A percentile compares a stretch with the other conserved stretches of the same genome.
These are phyloP conservation scores for Dryas alaskensis DNA, from an alignment of 306 rosid species.

Conservation along the genomic window DNA sequence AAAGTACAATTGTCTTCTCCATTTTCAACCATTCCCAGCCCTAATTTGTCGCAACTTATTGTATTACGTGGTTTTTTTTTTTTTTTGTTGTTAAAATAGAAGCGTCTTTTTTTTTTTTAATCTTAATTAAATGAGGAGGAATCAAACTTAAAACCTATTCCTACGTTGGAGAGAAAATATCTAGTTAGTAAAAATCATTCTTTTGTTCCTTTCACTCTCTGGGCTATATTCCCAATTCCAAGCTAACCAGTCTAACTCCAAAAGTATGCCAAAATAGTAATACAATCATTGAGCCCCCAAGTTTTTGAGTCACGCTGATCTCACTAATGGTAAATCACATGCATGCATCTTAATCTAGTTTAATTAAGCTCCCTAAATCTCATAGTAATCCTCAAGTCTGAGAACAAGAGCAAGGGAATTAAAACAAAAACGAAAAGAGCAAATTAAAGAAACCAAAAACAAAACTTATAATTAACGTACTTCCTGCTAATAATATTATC, in stretches of 20 bases:
- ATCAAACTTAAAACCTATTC: too few relatives aligned
- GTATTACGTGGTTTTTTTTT: too few relatives aligned
- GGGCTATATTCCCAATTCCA: not conserved
- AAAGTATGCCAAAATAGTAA: not conserved
- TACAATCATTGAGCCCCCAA: not conserved
- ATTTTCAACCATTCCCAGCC: too few relatives aligned
- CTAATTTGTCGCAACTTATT: too few relatives aligned
- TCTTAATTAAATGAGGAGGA: too few relatives aligned
- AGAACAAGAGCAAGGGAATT: not conserved
- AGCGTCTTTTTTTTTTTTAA: too few relatives aligned
- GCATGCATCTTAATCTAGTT: not conserved
- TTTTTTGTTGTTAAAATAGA: too few relatives aligned
- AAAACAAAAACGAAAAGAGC: too few relatives aligned
- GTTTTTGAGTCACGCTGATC: not conserved
- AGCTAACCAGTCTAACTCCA: not conserved
- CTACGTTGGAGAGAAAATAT: not conserved
- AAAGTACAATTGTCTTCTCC: too few relatives aligned
- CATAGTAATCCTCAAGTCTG: too few relatives aligned
- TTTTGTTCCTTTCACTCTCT: not conserved
- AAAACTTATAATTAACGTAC: not conserved
- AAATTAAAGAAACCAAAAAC: too few relatives aligned
- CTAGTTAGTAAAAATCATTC: not conserved
- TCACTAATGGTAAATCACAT: not conserved
- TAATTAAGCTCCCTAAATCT: not conserved
- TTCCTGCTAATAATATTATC: not conserved